Evolutionary conservation across 176 grass and related monocot species (phyloP), one percentile per base, ranked within the genome.

Genomic region (Zea luxurians): DNA sequence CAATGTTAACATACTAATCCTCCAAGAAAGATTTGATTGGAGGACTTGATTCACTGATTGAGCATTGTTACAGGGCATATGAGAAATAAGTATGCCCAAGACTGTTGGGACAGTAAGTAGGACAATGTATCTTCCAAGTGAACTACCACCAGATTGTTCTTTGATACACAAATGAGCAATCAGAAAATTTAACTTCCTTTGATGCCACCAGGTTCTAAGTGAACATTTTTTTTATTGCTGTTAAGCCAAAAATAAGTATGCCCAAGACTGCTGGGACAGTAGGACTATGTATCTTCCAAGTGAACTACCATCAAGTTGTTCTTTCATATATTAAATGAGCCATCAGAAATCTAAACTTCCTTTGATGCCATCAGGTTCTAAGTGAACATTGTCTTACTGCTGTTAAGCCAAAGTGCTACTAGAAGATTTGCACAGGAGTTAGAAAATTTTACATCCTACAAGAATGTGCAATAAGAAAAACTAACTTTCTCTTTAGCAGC

Each of bases 401-500:
- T 69, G 65, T 21, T 17, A 74, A 57, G 37, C 9, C 15, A 55
- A 65, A 46, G 9, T 88, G 48, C 41, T 75, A 41, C 37, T 63
- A 65, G 9, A 55, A 13, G 52, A 35, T 60, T 69, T 50, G 46
- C 59, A 10, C 47, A 84, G 5, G 47, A 36, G 27, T 71, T 38
- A 3, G 9, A 58, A 70, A 88, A 77, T 61, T 16, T 27, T 73
- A 80, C 4, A 48, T 10, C 42, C 20, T 35, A 48, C 65, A 61
- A 60, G 80, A n/a, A 48, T 80, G 5, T 21, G 21, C 18, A 41
- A 80, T 37, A 70, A 82, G 64, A 77, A 63, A 55, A 55, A 86
- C 88, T 82, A 38, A 90, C 96, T 76, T 78, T 99, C 72, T 93
- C 92, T 91, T 99, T 99, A 52, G 96, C 96, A 70, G 88, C 83